Percentiles rank a stretch among this genome's conserved stretches.
Conservation (phyloP, 441 rosid species). For the Syzygium syzygioides region DNA sequence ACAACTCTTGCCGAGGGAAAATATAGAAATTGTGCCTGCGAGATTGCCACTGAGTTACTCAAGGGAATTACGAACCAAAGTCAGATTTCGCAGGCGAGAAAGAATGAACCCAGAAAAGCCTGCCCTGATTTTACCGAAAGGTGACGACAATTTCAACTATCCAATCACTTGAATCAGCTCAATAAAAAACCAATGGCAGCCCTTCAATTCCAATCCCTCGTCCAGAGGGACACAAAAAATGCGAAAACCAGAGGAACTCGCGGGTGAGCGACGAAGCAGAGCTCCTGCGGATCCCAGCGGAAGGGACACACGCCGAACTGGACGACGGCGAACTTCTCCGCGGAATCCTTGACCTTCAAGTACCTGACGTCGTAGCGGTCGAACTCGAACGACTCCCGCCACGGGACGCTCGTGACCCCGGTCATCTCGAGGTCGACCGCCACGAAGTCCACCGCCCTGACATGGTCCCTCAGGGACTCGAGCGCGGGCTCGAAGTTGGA, state of each 20-base stretch:
- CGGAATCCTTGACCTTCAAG: conserved; percentile 90
- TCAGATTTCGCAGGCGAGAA: neutral
- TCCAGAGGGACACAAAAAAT: neutral
- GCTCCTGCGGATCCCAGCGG: conserved; percentile 69
- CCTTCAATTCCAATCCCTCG: neutral
- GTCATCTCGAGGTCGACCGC: conserved; percentile 96
- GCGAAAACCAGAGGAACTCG: conserved; percentile 13
- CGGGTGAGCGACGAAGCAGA: conserved; percentile 71
- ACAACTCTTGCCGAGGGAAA: conserved; percentile 64
- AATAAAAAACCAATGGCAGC: neutral
- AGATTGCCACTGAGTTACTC: neutral
- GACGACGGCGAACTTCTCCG: conserved; percentile 85
- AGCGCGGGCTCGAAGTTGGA: conserved; percentile 64
- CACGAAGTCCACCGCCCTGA: conserved; percentile 74
- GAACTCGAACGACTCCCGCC: conserved; percentile 77
- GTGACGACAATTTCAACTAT: neutral
- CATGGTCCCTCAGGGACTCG: conserved; percentile 44
- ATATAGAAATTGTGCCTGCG: conserved; percentile 80
- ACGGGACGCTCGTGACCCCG: conserved; percentile 72
- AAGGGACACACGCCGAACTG: conserved; percentile 97
- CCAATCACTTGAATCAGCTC: neutral
- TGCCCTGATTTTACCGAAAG: neutral
- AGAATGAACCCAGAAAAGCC: neutral
- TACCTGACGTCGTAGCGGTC: conserved; percentile 72
- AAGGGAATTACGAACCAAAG: neutral